phyloP scores from a whole-genome alignment of 2,329 filamentous ascomycete genomes.

The Phyllosticta citribraziliensis region DNA sequence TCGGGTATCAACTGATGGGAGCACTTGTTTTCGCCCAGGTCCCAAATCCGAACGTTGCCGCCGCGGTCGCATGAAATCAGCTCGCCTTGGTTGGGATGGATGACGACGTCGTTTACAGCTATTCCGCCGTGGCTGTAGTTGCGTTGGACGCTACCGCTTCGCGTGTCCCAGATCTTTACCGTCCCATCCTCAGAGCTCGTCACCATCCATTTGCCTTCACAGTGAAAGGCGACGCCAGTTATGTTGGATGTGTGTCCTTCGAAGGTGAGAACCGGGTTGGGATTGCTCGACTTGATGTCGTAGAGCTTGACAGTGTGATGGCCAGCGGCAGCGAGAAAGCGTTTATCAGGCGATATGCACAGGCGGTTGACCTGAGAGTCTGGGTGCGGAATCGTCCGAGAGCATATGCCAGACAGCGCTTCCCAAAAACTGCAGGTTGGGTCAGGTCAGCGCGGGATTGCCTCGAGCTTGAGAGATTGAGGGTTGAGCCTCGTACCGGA shows the following conservation, averaged over 20 bases:
- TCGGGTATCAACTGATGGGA: constrained; percentile 93
- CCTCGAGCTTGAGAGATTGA: background rate
- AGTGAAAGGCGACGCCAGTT: constrained; percentile 94
- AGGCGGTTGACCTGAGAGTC: constrained; percentile 98
- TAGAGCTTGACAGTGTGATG: constrained; percentile 91
- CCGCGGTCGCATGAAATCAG: constrained; percentile 92
- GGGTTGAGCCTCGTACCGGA: constrained; percentile 44
- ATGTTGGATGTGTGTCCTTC: constrained; percentile 95
- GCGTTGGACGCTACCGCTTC: constrained; percentile 74
- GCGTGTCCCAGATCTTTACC: constrained; percentile 94
- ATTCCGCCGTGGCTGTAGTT: constrained; percentile 84
- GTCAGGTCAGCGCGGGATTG: background rate
- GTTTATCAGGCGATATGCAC: constrained; percentile 96
- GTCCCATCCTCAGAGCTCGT: constrained; percentile 94
- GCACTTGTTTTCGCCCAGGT: constrained; percentile 93
- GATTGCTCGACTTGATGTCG: constrained; percentile 97
- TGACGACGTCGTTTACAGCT: constrained; percentile 96
- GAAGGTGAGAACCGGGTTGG: constrained; percentile 83
- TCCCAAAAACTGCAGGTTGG: constrained; percentile 74
- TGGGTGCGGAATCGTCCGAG: constrained; percentile 92
- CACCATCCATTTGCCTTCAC: constrained; percentile 99
- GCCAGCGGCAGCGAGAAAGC: constrained; percentile 75
- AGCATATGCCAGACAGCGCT: constrained; percentile 93
- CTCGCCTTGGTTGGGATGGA: constrained; percentile 97
- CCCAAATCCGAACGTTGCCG: constrained; percentile 92